Base-by-base conservation (phyloP, 1,284 basidiomycete species). In the Ustilago curta region DNA sequence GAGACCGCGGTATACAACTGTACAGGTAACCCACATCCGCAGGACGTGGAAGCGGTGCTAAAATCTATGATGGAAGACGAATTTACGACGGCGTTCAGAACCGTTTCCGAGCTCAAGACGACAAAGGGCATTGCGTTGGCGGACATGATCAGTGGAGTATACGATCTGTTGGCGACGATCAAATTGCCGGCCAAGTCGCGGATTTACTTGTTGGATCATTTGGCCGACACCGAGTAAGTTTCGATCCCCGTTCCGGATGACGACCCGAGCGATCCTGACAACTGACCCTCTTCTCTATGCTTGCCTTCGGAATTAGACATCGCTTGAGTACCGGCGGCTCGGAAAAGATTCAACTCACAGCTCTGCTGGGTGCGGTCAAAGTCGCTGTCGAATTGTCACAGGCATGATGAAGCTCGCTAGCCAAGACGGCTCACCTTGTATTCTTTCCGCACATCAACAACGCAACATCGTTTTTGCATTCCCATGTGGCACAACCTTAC, bases 41-140 rank as follows among this genome's bases (percentile, higher is more conserved):
- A 89, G 27, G 96, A 99, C 85, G 93, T 99, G 53, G 93, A 95
- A 82, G 90, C 90, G 6, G 92, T 99, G 31, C 92, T 99, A 37
- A 91, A 94, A 77, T 94, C 92, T 12, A 99, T 99, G 97, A 90
- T 99, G 85, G 89, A 91, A 8, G 94, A 97, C 79, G 96, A 98
- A 79, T 99, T 99, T 80, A 95, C 94, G 0, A 96, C 93, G 0
- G 91, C 93, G 14, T 95, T 94, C 83, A 90, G 91, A 76, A 90
- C 93, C 88, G 92, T 98, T 53, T 91, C 90, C 7, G 88, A 90
- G 2, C 85, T 99, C 78, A 98, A 98, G 84, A 91, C 91, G 1
- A 93, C 96, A 66, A 91, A 95, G 62, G 97, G 97, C 23, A 88
- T 99, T 35, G 97, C 97, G 16, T 87, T 99, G 37, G 95, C 97